Percentiles rank a stretch among this genome's conserved stretches.
Evolutionary conservation across 2,329 filamentous ascomycete genomes (phyloP).

Genomic region (Achaetomium macrosporum): DNA sequence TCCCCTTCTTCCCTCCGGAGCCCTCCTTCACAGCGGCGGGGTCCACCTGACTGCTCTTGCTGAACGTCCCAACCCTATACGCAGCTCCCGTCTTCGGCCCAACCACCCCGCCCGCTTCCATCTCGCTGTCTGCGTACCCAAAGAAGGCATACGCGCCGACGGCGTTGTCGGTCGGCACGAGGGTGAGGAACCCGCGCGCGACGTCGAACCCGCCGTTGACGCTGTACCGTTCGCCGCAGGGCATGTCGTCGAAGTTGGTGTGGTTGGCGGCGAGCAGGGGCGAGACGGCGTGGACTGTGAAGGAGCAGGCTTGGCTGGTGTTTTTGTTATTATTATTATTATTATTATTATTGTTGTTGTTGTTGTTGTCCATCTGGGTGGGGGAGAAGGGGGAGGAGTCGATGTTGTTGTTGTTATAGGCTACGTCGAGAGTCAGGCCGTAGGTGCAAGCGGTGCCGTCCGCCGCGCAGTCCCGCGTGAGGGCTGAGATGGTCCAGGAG

Average conservation of each 20-base stretch:
- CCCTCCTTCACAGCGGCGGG: background rate
- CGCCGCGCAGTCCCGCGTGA: slow-evolving; percentile 3
- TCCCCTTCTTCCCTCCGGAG: background rate
- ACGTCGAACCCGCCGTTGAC: slow-evolving; percentile 21
- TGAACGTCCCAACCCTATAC: slow-evolving; percentile 4
- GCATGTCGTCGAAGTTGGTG: background rate
- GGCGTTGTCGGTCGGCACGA: slow-evolving; percentile 20
- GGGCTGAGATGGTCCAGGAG: slow-evolving; percentile 2
- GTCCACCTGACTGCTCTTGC: background rate
- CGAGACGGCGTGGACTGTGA: background rate
- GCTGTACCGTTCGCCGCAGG: slow-evolving; percentile 11
- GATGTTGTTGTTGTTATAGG: background rate
- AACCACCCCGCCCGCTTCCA: slow-evolving; percentile 5
- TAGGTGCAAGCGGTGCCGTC: slow-evolving; percentile 9
- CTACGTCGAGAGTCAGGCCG: slow-evolving; percentile 2
- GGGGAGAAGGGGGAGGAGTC: background rate
- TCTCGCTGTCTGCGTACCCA: slow-evolving; percentile 18
- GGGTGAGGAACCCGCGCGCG: slow-evolving; percentile 19
- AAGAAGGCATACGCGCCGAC: slow-evolving; percentile 21
- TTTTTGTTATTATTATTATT: no score
- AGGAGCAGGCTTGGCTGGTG: slow-evolving; percentile 3
- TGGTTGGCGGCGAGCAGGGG: background rate
- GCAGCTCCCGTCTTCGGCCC: background rate
- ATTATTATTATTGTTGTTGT: no score
- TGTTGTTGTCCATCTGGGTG: no score